Percentiles rank a stretch among this genome's conserved stretches.
Evolutionary conservation across 805 yeast genomes (phyloP).

Genomic region (Pichia scutulata): DNA sequence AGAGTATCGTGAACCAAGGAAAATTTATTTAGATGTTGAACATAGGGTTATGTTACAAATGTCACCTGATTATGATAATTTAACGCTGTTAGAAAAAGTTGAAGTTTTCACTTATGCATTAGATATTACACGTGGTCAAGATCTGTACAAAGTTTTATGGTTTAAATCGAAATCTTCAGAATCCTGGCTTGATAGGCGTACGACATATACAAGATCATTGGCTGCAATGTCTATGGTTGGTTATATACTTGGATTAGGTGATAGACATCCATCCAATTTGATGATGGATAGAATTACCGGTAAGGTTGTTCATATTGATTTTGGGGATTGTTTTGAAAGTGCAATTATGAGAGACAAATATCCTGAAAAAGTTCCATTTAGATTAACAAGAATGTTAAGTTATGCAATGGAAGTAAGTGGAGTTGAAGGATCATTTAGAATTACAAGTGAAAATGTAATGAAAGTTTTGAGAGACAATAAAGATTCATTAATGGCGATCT

Average conservation of each 20-base stretch:
- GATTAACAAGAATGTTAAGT: constrained; percentile 92
- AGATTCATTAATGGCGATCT: constrained; percentile 94
- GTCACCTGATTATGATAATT: constrained; percentile 93
- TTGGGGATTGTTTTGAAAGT: constrained; percentile 98
- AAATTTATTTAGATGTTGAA: constrained; percentile 83
- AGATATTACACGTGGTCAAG: constrained; percentile 95
- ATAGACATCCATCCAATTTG: constrained; percentile 93
- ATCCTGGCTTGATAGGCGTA: constrained; percentile 95
- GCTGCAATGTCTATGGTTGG: constrained; percentile 99
- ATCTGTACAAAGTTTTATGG: constrained; percentile 92
- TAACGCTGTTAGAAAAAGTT: constrained; percentile 84
- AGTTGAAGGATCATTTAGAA: constrained; percentile 93
- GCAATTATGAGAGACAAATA: constrained; percentile 93
- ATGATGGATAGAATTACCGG: constrained; percentile 95
- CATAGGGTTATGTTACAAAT: constrained; percentile 93
- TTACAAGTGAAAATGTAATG: constrained; percentile 97
- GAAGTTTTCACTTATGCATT: constrained; percentile 95
- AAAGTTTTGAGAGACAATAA: constrained; percentile 86
- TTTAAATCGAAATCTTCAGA: constrained; percentile 92
- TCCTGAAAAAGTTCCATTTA: constrained; percentile 97
- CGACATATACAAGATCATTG: constrained; percentile 89
- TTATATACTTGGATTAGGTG: constrained; percentile 92
- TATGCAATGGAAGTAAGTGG: constrained; percentile 99
- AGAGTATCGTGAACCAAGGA: constrained; percentile 87
- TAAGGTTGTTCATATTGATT: constrained; percentile 93